Evolutionary conservation across 2,329 filamentous ascomycete genomes (phyloP).

Genomic region (Fusarium sp.): DNA sequence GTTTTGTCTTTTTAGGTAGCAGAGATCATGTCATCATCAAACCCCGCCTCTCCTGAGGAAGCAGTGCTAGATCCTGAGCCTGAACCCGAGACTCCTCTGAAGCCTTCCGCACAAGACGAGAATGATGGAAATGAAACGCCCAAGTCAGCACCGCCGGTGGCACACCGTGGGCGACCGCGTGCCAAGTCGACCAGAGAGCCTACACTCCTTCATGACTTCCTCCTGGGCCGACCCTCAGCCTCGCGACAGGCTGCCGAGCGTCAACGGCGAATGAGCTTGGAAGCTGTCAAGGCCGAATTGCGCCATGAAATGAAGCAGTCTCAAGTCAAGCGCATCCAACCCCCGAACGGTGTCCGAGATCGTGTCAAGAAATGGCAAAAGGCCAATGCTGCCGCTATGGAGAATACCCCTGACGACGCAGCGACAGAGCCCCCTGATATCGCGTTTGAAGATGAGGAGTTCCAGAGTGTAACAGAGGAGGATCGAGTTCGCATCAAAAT

Average conservation of each 20-base stretch:
- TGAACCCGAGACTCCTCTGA: conserved; percentile 32
- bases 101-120: conserved; percentile 18
- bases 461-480: conserved; percentile 67
- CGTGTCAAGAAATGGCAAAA: conserved; percentile 89
- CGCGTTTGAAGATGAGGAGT: conserved; percentile 65
- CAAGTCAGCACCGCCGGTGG: conserved; percentile 56
- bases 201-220: conserved; percentile 65
- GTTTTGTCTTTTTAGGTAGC: conserved; percentile 27
- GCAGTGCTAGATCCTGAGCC: conserved; percentile 25
- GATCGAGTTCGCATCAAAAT: conserved; percentile 67
- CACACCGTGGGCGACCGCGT: conserved; percentile 44
- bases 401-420: conserved; percentile 59
- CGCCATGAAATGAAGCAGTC: conserved; percentile 66
- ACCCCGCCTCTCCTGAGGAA: conserved; percentile 39
- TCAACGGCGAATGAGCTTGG: conserved; percentile 65
- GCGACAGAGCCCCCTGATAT: conserved; percentile 70
- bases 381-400: conserved; percentile 73
- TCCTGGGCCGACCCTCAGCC: conserved; percentile 65
- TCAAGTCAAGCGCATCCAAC: conserved; percentile 66
- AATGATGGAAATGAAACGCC: conserved; percentile 45
- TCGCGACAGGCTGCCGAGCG: conserved; percentile 63
- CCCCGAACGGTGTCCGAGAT: conserved; percentile 75
- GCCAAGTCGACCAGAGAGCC: conserved; percentile 53
- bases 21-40: conserved; percentile 43
- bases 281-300: conserved; percentile 65